Percentiles rank a stretch among this genome's conserved stretches.
These are phyloP conservation scores for Blumeriella jaapii DNA, from an alignment of 2,329 filamentous ascomycete species.

Conservation along the genomic window DNA sequence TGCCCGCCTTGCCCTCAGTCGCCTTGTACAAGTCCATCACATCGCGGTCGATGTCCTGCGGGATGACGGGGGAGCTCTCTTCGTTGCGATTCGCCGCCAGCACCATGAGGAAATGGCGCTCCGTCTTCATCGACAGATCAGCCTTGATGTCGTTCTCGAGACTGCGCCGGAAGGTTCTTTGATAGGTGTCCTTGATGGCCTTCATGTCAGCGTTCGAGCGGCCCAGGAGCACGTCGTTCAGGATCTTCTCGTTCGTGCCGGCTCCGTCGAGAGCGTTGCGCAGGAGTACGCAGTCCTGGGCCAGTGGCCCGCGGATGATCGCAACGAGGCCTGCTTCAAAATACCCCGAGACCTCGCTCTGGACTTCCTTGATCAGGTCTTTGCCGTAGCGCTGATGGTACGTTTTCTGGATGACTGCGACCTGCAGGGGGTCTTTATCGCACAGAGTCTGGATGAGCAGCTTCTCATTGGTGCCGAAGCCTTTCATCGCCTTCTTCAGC, in stretches of 20 bases:
- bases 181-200: constrained; percentile 74
- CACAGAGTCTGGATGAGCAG: constrained; percentile 59
- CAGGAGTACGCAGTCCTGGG: constrained; percentile 63
- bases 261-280: constrained; percentile 62
- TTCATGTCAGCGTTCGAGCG: constrained; percentile 79
- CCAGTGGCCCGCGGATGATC: constrained; percentile 66
- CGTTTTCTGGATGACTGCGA: constrained; percentile 53
- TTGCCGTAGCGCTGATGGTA: constrained; percentile 56
- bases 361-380: constrained; percentile 62
- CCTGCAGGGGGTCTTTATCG: constrained; percentile 66
- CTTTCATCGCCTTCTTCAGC: constrained; percentile 79
- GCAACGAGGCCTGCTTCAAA: constrained; percentile 66
- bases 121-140: constrained; percentile 79
- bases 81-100: constrained; percentile 64
- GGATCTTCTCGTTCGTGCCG: constrained; percentile 75
- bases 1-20: constrained; percentile 60
- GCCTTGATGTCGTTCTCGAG: constrained; percentile 63
- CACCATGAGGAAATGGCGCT: constrained; percentile 75
- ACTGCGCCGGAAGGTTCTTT: constrained; percentile 49
- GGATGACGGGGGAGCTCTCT: constrained; percentile 63
- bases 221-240: constrained; percentile 77
- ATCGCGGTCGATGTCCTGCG: constrained; percentile 63
- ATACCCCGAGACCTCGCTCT: constrained; percentile 64
- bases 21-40: constrained; percentile 65
- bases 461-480: constrained; percentile 81